phyloP scores from a whole-genome alignment of 176 grass and related monocot species.

The Lolium rigidum region DNA sequence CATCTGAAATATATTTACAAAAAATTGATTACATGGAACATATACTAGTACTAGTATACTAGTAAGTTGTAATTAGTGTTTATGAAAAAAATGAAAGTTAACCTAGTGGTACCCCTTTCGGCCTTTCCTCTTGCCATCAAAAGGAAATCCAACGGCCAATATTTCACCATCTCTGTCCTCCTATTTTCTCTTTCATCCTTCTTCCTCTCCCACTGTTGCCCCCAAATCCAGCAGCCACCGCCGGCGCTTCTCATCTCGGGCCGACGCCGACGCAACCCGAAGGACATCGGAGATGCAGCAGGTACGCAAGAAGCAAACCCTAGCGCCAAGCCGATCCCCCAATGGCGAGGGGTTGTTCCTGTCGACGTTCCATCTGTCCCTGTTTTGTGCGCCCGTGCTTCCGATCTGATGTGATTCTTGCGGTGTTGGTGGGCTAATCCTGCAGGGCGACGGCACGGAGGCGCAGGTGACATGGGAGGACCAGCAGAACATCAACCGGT shows the following conservation, averaged over 20 bases:
- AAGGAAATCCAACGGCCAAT: constrained; percentile 24
- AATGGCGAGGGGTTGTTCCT: not conserved
- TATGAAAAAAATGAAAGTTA: not conserved
- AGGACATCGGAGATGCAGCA: constrained; percentile 58
- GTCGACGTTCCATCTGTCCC: not conserved
- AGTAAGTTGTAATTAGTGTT: not conserved
- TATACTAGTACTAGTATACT: no score
- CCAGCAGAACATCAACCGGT: constrained; percentile 98
- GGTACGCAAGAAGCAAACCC: constrained; percentile 37
- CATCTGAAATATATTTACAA: no score
- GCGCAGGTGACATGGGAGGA: constrained; percentile 98
- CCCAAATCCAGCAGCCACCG: constrained; percentile 21
- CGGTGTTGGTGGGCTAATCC: not conserved
- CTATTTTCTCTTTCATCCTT: not conserved
- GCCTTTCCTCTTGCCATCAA: not conserved
- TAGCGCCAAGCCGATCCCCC: not conserved
- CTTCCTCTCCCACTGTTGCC: not conserved
- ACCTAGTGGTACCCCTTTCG: not conserved
- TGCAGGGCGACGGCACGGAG: constrained; percentile 88
- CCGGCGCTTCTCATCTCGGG: constrained; percentile 9
- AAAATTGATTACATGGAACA: no score
- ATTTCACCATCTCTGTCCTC: not conserved
- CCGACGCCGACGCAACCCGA: not conserved
- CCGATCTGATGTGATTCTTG: constrained; percentile 24
- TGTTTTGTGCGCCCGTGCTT: not conserved